phyloP scores from a whole-genome alignment of 2,329 filamentous ascomycete genomes.

The Daldinia sp. region DNA sequence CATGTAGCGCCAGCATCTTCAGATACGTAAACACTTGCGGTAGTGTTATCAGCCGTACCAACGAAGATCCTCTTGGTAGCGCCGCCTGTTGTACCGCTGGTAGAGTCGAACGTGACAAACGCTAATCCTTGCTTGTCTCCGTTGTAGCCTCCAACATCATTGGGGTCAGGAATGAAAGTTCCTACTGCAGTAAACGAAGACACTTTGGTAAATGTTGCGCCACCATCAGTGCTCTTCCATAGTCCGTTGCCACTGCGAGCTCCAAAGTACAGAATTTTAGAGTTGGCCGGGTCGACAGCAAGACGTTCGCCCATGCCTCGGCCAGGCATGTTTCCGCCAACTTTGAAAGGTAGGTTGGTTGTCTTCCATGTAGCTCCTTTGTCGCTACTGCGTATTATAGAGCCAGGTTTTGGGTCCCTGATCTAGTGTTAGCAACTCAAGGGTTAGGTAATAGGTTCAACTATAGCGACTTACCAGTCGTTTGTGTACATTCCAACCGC shows the following conservation, averaged over 20 bases:
- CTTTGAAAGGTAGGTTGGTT: constrained; percentile 67
- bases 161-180: constrained; percentile 60
- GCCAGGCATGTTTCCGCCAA: constrained; percentile 72
- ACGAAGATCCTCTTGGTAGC: constrained; percentile 69
- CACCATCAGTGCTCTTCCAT: constrained; percentile 69
- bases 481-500: constrained; percentile 71
- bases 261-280: constrained; percentile 69
- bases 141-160: constrained; percentile 59
- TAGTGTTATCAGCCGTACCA: constrained; percentile 65
- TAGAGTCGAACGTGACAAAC: constrained; percentile 68
- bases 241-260: constrained; percentile 69
- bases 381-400: constrained; percentile 67
- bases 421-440: constrained; percentile 2
- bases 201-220: constrained; percentile 66
- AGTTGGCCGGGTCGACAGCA: constrained; percentile 68
- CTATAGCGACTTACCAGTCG: constrained; percentile 56
- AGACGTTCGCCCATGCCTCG: constrained; percentile 70
- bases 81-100: constrained; percentile 58
- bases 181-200: constrained; percentile 64
- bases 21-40: constrained; percentile 66
- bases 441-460: neutral
- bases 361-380: constrained; percentile 65
- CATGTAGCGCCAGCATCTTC: constrained; percentile 66
- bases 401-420: constrained; percentile 66
- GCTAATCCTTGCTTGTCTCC: constrained; percentile 62